A percentile compares a stretch with the other conserved stretches of the same genome.
phyloP scores from a whole-genome alignment of 2,329 filamentous ascomycete species.

The Colletotrichum higginsianum region DNA sequence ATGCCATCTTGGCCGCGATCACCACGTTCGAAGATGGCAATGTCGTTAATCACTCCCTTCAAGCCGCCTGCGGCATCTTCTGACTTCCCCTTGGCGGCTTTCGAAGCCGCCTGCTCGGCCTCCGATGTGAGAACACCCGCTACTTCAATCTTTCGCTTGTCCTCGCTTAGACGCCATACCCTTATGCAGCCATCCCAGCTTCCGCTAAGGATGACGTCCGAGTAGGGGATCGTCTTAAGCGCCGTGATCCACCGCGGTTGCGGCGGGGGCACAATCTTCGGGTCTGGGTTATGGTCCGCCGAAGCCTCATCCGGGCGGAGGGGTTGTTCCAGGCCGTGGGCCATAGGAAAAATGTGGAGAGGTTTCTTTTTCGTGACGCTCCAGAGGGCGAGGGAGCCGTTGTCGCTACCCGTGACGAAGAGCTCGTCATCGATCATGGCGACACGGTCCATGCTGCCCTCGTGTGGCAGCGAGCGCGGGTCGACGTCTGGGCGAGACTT shows the following conservation, averaged over 20 bases:
- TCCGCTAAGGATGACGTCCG: slow-evolving; percentile 89
- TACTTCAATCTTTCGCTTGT: slow-evolving; percentile 83
- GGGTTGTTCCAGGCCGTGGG: slow-evolving; percentile 87
- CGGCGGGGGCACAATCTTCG: slow-evolving; percentile 72
- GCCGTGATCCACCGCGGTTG: slow-evolving; percentile 93
- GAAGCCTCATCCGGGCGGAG: slow-evolving; percentile 78
- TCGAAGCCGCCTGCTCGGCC: slow-evolving; percentile 37
- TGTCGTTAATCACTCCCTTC: slow-evolving; percentile 88
- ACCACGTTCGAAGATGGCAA: slow-evolving; percentile 88
- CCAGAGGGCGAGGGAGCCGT: slow-evolving; percentile 90
- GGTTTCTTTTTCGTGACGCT: slow-evolving; percentile 95
- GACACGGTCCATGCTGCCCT: slow-evolving; percentile 93
- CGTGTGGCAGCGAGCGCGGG: slow-evolving; percentile 69
- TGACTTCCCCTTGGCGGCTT: slow-evolving; percentile 39
- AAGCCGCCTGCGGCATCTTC: slow-evolving; percentile 46
- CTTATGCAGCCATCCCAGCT: slow-evolving; percentile 95
- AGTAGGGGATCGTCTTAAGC: slow-evolving; percentile 87
- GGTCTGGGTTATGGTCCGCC: slow-evolving; percentile 77
- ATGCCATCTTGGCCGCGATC: slow-evolving; percentile 82
- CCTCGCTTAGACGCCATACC: slow-evolving; percentile 87
- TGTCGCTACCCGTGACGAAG: slow-evolving; percentile 95
- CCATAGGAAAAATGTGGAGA: slow-evolving; percentile 82
- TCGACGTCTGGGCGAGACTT: slow-evolving; percentile 60
- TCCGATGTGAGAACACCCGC: slow-evolving; percentile 71
- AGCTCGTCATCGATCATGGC: slow-evolving; percentile 90